A percentile compares a stretch with the other conserved stretches of the same genome.
phyloP scores from a whole-genome alignment of 2,329 filamentous ascomycete genomes.

The Pseudopyricularia javanii region DNA sequence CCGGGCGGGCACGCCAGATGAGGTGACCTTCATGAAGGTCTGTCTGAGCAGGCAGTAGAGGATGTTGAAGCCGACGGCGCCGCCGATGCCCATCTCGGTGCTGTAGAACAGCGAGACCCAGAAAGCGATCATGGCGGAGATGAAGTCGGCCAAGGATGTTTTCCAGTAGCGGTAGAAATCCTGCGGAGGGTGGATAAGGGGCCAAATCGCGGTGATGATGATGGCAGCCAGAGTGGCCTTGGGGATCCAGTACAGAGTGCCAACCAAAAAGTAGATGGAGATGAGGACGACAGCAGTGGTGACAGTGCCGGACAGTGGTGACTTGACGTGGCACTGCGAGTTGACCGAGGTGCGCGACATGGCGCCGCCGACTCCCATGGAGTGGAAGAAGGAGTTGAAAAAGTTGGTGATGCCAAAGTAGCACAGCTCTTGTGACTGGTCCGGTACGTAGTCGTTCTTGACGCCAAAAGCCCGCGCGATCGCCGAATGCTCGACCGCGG shows the following conservation, averaged over 20 bases:
- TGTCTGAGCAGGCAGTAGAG: conserved; percentile 45
- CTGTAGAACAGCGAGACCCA: conserved; percentile 52
- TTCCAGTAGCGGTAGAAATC: conserved; percentile 54
- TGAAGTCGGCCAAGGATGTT: conserved; percentile 51
- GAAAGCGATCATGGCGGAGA: conserved; percentile 49
- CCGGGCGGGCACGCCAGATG: conserved; percentile 15
- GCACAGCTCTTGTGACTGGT: conserved; percentile 53
- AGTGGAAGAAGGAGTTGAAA: conserved; percentile 51
- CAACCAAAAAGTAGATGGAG: conserved; percentile 47
- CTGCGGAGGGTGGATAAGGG: conserved; percentile 43
- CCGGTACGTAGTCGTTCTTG: conserved; percentile 48
- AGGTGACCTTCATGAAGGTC: conserved; percentile 35
- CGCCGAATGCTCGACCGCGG: conserved; percentile 49
- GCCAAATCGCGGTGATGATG: conserved; percentile 54
- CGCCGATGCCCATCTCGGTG: conserved; percentile 46
- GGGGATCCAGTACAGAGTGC: conserved; percentile 55
- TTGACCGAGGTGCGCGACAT: conserved; percentile 59
- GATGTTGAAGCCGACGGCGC: conserved; percentile 50
- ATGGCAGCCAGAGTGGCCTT: conserved; percentile 53
- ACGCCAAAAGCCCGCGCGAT: conserved; percentile 52
- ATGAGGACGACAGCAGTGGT: conserved; percentile 50
- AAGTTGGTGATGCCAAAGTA: conserved; percentile 52
- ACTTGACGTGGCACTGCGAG: conserved; percentile 49
- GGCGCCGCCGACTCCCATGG: conserved; percentile 51
- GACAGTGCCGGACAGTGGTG: conserved; percentile 46